Conservation (phyloP, 2,329 filamentous ascomycete species). For the Mycogone perniciosa region DNA sequence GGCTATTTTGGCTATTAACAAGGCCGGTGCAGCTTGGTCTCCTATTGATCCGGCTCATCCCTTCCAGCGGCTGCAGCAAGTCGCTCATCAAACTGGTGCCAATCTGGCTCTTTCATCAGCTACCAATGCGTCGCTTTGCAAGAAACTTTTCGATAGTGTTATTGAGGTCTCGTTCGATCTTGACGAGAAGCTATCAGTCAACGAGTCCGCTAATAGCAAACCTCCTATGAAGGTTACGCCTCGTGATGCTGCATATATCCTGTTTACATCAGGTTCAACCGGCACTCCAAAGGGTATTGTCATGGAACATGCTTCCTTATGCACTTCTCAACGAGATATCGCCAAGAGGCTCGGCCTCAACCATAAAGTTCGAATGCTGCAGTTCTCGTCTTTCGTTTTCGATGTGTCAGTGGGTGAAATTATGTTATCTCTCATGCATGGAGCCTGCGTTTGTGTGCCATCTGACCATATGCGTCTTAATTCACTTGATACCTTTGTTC, state of each 20-base stretch:
- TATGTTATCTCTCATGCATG: slow-evolving; percentile 6
- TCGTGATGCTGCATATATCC: slow-evolving; percentile 15
- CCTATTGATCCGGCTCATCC: slow-evolving; percentile 13
- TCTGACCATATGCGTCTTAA: slow-evolving; percentile 10
- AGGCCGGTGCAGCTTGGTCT: slow-evolving; percentile 13
- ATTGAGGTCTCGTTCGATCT: background rate
- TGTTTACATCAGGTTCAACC: slow-evolving; percentile 23
- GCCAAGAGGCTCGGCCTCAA: slow-evolving; percentile 5
- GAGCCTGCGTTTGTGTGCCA: slow-evolving; percentile 12
- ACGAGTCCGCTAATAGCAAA: slow-evolving; percentile 15
- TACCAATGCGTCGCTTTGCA: slow-evolving; percentile 10
- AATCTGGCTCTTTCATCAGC: slow-evolving; percentile 1
- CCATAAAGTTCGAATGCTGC: slow-evolving; percentile 7
- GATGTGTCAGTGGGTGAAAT: slow-evolving; percentile 12
- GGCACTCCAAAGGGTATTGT: slow-evolving; percentile 18
- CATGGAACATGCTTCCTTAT: slow-evolving; percentile 36
- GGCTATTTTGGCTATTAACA: slow-evolving; percentile 8
- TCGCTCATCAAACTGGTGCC: background rate
- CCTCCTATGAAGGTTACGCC: slow-evolving; percentile 16
- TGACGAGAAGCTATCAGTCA: background rate
- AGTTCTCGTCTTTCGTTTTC: slow-evolving; percentile 13
- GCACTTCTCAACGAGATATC: slow-evolving; percentile 20
- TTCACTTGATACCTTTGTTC: slow-evolving; percentile 1
- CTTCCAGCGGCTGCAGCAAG: background rate
- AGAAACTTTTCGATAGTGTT: background rate